phyloP scores from a whole-genome alignment of 2,329 filamentous ascomycete species.

The Davidsoniella virescens region DNA sequence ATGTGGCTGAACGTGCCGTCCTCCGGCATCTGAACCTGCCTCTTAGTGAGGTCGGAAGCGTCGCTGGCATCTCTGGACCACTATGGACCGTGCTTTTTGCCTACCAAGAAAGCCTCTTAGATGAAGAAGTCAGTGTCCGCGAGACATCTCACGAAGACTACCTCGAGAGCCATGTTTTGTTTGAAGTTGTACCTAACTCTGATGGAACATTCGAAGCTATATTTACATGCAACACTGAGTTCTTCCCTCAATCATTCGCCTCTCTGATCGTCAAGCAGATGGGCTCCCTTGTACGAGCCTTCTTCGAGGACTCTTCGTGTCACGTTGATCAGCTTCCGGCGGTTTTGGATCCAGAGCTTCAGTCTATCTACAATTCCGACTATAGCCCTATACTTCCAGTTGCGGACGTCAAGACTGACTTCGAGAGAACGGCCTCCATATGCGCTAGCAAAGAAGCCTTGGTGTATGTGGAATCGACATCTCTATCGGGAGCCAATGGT shows the following conservation, averaged over 20 bases:
- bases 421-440: conserved; percentile 35
- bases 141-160: conserved; percentile 50
- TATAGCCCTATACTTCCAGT: conserved; percentile 17
- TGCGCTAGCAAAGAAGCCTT: conserved; percentile 44
- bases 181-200: conserved; percentile 55
- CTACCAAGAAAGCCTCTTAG: conserved; percentile 58
- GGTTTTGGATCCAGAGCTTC: conserved; percentile 19
- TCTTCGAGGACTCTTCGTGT: conserved; percentile 18
- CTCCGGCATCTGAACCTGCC: conserved; percentile 48
- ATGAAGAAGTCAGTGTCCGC: conserved; percentile 25
- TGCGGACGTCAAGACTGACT: conserved; percentile 31
- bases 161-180: conserved; percentile 57
- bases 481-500: conserved; percentile 14
- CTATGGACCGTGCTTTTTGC: conserved; percentile 69
- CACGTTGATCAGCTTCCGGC: conserved; percentile 4
- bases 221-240: conserved; percentile 31
- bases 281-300: conserved; percentile 27
- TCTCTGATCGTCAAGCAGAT: conserved; percentile 44
- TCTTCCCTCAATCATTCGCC: conserved; percentile 39
- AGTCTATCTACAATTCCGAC: conserved; percentile 34
- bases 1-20: conserved; percentile 47
- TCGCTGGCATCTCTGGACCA: conserved; percentile 29
- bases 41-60: conserved; percentile 51
- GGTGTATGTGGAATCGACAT: conserved; percentile 37
- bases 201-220: conserved; percentile 20